These are phyloP conservation scores for Mycena sanguinolenta DNA, from an alignment of 768 basidiomycete species.

Conservation along the genomic window DNA sequence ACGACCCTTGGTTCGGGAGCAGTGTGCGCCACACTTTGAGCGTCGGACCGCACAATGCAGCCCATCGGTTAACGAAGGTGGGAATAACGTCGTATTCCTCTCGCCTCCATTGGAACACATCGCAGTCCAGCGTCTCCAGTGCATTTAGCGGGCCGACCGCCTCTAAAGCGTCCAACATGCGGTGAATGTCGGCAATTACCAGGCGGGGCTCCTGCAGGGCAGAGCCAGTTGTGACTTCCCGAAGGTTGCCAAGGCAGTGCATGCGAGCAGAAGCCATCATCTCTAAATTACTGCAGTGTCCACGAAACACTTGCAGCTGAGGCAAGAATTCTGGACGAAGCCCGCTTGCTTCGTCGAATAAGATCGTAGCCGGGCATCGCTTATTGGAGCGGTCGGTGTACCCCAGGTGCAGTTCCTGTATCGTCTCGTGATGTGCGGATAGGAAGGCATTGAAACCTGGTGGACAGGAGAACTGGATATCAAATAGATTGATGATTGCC, in stretches of 20 bases:
- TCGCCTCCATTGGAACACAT: slow-evolving; percentile 20
- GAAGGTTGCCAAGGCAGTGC: slow-evolving; percentile 10
- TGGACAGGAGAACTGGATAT: neutral
- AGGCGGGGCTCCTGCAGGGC: neutral
- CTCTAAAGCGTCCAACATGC: slow-evolving; percentile 16
- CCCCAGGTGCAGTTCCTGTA: slow-evolving; percentile 25
- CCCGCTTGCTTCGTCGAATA: neutral
- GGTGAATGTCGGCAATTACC: neutral
- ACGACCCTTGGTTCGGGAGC: slow-evolving; percentile 9
- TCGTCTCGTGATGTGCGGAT: slow-evolving; percentile 16
- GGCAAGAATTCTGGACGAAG: slow-evolving; percentile 27
- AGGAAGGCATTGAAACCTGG: slow-evolving; percentile 25
- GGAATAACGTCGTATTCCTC: neutral
- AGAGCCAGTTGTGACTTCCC: slow-evolving; percentile 6
- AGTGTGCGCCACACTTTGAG: slow-evolving; percentile 22
- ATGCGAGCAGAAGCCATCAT: slow-evolving; percentile 27
- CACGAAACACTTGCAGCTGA: slow-evolving; percentile 19
- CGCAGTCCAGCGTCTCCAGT: slow-evolving; percentile 13
- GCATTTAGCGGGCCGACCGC: neutral
- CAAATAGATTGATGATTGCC: neutral
- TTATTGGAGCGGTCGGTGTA: neutral
- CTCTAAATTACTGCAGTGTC: slow-evolving; percentile 17
- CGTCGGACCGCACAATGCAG: slow-evolving; percentile 15
- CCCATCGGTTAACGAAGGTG: slow-evolving; percentile 9
- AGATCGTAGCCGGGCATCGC: neutral